Base-by-base conservation (phyloP, 306 rosid species). In the Medicago lupulina region DNA sequence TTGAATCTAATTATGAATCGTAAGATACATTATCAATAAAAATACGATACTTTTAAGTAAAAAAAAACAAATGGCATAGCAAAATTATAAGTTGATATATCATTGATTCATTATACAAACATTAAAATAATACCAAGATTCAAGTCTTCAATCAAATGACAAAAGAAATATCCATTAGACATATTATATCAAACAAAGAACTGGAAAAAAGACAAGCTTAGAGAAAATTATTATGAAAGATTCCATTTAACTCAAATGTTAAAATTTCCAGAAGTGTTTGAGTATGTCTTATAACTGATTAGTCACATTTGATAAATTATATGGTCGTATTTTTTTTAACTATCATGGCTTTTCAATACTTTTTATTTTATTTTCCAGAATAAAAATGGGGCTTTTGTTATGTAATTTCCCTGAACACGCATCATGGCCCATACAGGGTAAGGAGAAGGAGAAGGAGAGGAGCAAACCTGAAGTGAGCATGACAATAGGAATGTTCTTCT, bases 381-480 rank as follows among this genome's bases (percentile, higher is more conserved):
- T 21, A 28, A 38, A 67, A 67, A 67, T 5, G 17, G 9, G 44
- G 12, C 15, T 1, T 43, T 55, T 38, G 72, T 17, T 44, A 60
- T 40, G 25, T n/a, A 9, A 57, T 25, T 68, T 77, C 13, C 61
- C 7, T 50, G 44, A 36, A 54, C 74, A 40, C 13, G 54, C 13
- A 14, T 19, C 60, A 21, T 25, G 60, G 64, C 65, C 67, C 62
- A 44, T 58, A 8, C 28, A 25, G 23, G 57, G 21, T 67, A 55
- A 67, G 23, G 59, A 70, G 50, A 57, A 69, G 46, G 23, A 21
- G 23, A 21, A 21, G n/a, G 74, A 57, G 38, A 54, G 64, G 7
- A 44, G 77, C 15, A 82, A 40, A 94, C 98, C 97, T 87, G 98
- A 94, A 77, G 98, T 94, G 66, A 91, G 98, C 98, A 91, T 94